Evolutionary conservation across 1,284 basidiomycete species (phyloP).

Genomic region (Vanrija pseudolonga): DNA sequence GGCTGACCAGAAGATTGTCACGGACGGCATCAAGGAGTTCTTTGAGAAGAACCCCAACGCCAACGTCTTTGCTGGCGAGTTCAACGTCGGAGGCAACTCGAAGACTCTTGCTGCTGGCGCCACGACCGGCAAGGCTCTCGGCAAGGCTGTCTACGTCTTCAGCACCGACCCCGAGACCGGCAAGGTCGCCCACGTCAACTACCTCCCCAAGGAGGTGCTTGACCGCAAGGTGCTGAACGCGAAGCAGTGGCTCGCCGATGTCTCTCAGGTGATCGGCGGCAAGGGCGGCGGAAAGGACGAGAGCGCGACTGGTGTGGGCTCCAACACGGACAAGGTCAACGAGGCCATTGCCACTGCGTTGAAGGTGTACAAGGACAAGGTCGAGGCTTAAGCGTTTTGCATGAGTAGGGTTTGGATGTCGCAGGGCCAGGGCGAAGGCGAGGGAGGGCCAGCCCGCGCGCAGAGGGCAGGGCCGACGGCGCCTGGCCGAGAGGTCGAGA

Average conservation of each 20-base stretch:
- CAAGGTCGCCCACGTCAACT: slow-evolving; percentile 87
- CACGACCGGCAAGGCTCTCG: slow-evolving; percentile 67
- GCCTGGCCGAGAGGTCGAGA: no score
- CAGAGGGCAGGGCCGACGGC: no score
- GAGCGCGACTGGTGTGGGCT: slow-evolving; percentile 78
- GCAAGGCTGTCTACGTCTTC: slow-evolving; percentile 85
- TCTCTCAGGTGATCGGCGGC: slow-evolving; percentile 74
- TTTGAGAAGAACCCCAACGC: slow-evolving; percentile 73
- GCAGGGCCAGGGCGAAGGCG: no score
- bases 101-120: slow-evolving; percentile 63
- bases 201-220: slow-evolving; percentile 65
- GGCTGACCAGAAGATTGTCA: slow-evolving; percentile 70
- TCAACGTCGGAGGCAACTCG: slow-evolving; percentile 69
- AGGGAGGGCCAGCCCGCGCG: no score
- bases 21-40: slow-evolving; percentile 65
- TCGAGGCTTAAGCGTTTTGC: slow-evolving; percentile 6
- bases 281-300: slow-evolving; percentile 95
- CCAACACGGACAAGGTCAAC: slow-evolving; percentile 60
- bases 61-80: slow-evolving; percentile 62
- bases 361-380: slow-evolving; percentile 31
- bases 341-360: slow-evolving; percentile 63
- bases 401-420: no score
- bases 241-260: slow-evolving; percentile 74
- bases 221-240: slow-evolving; percentile 63
- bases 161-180: slow-evolving; percentile 64